These are phyloP conservation scores for Calendula officinalis DNA, from an alignment of 129 eudicot genomes.

Conservation along the genomic window DNA sequence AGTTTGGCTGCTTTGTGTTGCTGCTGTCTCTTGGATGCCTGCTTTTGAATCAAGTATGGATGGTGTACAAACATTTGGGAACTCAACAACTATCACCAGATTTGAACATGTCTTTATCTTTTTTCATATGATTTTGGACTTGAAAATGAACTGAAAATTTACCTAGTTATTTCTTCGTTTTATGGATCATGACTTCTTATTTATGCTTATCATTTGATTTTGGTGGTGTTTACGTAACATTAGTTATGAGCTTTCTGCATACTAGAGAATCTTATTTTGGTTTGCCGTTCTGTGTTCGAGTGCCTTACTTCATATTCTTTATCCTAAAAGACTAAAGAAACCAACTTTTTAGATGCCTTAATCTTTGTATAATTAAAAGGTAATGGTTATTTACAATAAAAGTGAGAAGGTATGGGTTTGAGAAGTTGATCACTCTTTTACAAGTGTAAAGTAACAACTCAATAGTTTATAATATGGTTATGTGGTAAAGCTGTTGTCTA, in stretches of 20 bases:
- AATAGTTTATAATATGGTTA: no score
- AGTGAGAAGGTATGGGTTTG: no score
- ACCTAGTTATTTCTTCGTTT: slow-evolving; percentile 21
- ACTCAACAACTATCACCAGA: slow-evolving; percentile 21
- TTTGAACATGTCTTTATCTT: slow-evolving; percentile 27
- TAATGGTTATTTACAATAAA: no score
- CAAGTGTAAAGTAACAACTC: no score
- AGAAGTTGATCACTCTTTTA: no score
- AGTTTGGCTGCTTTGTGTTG: slow-evolving; percentile 45
- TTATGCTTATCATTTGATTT: slow-evolving; percentile 1
- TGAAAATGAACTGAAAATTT: slow-evolving; percentile 18
- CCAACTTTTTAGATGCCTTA: no score
- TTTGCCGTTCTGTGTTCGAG: not conserved
- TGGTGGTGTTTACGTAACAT: not conserved
- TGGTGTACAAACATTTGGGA: slow-evolving; percentile 24
- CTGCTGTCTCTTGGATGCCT: slow-evolving; percentile 38
- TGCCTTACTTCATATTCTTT: not conserved
- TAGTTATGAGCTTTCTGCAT: not conserved
- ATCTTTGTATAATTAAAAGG: no score
- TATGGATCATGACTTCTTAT: slow-evolving; percentile 19
- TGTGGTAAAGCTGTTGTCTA: no score
- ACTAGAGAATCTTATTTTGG: not conserved
- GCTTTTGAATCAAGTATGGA: slow-evolving; percentile 32
- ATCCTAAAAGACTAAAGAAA: no score
- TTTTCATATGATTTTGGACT: slow-evolving; percentile 25